Evolutionary conservation across 1,139 yeast species (phyloP).

Genomic region (Casaregolazyma lundiana): DNA sequence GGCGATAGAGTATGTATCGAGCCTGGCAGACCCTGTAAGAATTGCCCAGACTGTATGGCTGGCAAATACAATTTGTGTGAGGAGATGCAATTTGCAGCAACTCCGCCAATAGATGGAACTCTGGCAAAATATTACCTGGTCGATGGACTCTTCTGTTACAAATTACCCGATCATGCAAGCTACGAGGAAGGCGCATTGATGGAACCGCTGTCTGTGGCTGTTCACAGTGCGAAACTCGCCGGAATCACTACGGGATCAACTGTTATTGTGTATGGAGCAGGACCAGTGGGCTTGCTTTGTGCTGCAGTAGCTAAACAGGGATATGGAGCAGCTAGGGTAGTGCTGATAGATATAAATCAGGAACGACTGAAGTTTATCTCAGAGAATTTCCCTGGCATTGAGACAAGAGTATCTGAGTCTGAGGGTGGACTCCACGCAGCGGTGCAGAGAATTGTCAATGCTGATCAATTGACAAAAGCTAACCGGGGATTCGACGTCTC

Average conservation of each 20-base stretch:
- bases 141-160: constrained; percentile 82
- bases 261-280: constrained; percentile 86
- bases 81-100: constrained; percentile 81
- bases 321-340: constrained; percentile 68
- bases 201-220: constrained; percentile 86
- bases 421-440: constrained; percentile 32
- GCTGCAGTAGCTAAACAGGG: constrained; percentile 67
- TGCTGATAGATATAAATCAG: constrained; percentile 47
- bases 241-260: constrained; percentile 62
- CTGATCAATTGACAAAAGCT: constrained; percentile 38
- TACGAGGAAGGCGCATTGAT: constrained; percentile 85
- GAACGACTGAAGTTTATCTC: constrained; percentile 19
- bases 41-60: constrained; percentile 41
- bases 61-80: constrained; percentile 81
- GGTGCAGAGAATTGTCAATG: constrained; percentile 38
- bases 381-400: constrained; percentile 20
- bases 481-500: constrained; percentile 40
- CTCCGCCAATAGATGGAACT: constrained; percentile 72
- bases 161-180: constrained; percentile 68
- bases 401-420: constrained; percentile 16
- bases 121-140: constrained; percentile 64
- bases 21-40: constrained; percentile 61
- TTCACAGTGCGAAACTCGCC: constrained; percentile 71
- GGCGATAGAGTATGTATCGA: constrained; percentile 57
- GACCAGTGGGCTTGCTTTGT: constrained; percentile 80